Conservation (phyloP, 1,139 yeast species). For the Pichia sp. region DNA sequence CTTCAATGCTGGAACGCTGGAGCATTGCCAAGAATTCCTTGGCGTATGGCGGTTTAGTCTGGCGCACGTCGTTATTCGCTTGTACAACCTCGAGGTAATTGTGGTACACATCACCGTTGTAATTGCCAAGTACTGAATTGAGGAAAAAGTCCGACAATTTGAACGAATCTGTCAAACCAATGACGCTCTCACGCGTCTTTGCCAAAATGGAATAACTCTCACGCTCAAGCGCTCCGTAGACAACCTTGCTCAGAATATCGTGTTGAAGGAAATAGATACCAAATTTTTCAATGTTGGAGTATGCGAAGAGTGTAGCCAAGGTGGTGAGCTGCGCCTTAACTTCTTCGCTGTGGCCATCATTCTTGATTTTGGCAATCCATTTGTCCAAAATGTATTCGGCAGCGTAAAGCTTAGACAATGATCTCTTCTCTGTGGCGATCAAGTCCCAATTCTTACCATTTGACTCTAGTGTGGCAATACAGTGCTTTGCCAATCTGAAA, state of each 20-base stretch:
- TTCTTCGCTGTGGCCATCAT: slow-evolving; percentile 21
- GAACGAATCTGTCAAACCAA: slow-evolving; percentile 80
- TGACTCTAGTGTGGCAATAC: slow-evolving; percentile 37
- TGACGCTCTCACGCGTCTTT: slow-evolving; percentile 59
- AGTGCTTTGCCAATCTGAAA: slow-evolving; percentile 40
- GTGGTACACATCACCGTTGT: slow-evolving; percentile 81
- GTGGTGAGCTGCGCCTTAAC: slow-evolving; percentile 33
- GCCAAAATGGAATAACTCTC: slow-evolving; percentile 39
- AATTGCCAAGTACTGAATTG: slow-evolving; percentile 79
- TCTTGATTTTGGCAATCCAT: slow-evolving; percentile 32
- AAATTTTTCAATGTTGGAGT: slow-evolving; percentile 68
- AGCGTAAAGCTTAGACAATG: slow-evolving; percentile 57
- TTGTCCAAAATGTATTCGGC: slow-evolving; percentile 46
- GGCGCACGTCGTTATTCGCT: slow-evolving; percentile 44
- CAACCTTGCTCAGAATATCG: slow-evolving; percentile 44
- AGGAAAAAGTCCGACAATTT: slow-evolving; percentile 77
- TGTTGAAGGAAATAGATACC: slow-evolving; percentile 71
- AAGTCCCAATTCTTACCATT: slow-evolving; percentile 46
- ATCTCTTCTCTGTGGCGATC: slow-evolving; percentile 53
- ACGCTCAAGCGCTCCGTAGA: slow-evolving; percentile 29
- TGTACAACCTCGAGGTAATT: slow-evolving; percentile 56
- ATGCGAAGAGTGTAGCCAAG: slow-evolving; percentile 56
- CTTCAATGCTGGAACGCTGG: slow-evolving; percentile 41
- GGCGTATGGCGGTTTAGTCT: slow-evolving; percentile 57
- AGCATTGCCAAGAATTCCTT: slow-evolving; percentile 44